Base-by-base conservation (phyloP, 2,329 filamentous ascomycete genomes). In the Arthrobotrys conoides region DNA sequence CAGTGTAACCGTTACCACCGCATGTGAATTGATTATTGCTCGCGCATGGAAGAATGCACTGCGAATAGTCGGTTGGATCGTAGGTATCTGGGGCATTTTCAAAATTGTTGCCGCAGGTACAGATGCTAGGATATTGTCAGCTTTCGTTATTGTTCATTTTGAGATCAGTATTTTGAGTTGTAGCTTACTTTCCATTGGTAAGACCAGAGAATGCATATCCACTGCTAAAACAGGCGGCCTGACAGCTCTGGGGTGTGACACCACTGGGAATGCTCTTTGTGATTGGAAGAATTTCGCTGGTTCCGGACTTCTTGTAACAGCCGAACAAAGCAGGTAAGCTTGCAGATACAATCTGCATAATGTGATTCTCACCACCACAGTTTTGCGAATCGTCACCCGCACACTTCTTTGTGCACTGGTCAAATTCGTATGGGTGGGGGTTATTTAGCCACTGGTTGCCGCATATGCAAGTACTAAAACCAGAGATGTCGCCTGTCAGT, bases 171-270 rank as follows among this genome's bases (percentile, higher is more conserved):
- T n/a, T n/a, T n/a, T n/a, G n/a, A n/a, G n/a, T n/a, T 24, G n/a
- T 9, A 10, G 44, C 57, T 41, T 61, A 61, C 57, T 44, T n/a
- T 61, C 36, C 36, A 5, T n/a, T 9, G 4, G 36, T 24, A 20
- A 44, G 18, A 44, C 36, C 57, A n/a, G 57, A 61, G 14, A 61
- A 44, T n/a, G 12, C 57, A n/a, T 12, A 61, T 44, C 57, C 57
- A 0, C 6, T 20, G 6, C 0, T 16, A 20, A 1, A 44, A 10
- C 57, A 61, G 0, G 8, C 22, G 5, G 3, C 14, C 14, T 44
- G 33, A 16, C 57, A 61, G 3, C 16, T 9, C 5, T 0, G 1
- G 18, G 36, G 33, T 16, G 20, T 61, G 18, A 41, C 6, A 8
- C 27, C 8, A 8, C 9, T 12, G 4, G 33, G 22, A 5, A 1